Evolutionary conservation across 1,139 yeast genomes (phyloP), one percentile per base, ranked within the genome.

Genomic region (Geotrichum reessii): DNA sequence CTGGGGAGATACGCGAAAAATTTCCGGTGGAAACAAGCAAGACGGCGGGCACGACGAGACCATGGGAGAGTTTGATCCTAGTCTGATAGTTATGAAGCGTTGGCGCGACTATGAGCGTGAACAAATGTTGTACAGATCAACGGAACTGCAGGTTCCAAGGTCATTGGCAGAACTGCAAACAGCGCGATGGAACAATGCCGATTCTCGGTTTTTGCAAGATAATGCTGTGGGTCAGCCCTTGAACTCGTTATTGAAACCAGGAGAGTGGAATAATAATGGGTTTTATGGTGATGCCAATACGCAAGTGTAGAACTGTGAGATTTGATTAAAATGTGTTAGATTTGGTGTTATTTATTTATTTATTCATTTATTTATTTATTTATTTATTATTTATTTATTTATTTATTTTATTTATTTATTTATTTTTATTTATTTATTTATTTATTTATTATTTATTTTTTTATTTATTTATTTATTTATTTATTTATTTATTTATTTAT

Each of bases 81-180:
- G 95, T 2, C 83, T 83, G 69, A 92, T 93, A 69, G 81, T 81
- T 58, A 91, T 92, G 93, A 88, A 85, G 77, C 81, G 95, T 63
- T 93, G 98, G 98, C 82, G 90, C 71, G 97, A 92, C 64, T 91
- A 84, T 76, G 97, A 92, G 73, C 78, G 89, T 65, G 92, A 86
- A 33, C 58, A 44, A 33, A 47, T 37, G 42, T 37, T 37, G 12
- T 37, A 37, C 17, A 14, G n/a, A 14, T n/a, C 14, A 6, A 14
- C n/a, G 17, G 42, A 2, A 14, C 2, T 37, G 17, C 17, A 37
- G 42, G n/a, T 8, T 12, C 19, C 42, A 5, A 14, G 42, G 42
- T 19, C 42, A 6, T 12, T 14, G 14, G 17, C 2, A 3, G 42
- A 14, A 5, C 42, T 14, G 14, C 42, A 37, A 37, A n/a, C 42